Evolutionary conservation across 257 asterid genomes (phyloP), one percentile per base, ranked within the genome.

Genomic region (Scutellaria minor): DNA sequence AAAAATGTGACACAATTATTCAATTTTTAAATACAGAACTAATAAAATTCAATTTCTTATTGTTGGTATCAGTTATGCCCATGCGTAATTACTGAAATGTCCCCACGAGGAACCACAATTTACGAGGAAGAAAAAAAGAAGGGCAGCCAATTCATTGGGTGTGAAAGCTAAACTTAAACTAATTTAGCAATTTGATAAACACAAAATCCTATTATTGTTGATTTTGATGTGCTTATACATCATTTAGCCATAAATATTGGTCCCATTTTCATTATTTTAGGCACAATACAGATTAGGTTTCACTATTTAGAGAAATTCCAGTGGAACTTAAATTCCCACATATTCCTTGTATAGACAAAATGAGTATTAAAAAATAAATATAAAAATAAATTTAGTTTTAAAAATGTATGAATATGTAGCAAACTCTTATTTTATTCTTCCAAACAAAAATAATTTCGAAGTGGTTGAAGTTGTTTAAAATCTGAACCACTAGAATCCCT

Each of bases 171-270:
- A 0, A 56, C 4, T 20, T 54, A 35, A 54, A 20, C 39, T 41
- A 7, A 42, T 20, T 55, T 44, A 54, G 75, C 46, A 70, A 70
- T 42, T 20, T 56, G 14, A 44, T 70, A 22, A 58, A 31, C 31
- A 56, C 46, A 39, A 56, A 42, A 55, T 18, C 73, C 63, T 48
- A 70, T 37, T 15, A 31, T 48, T 15, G 47, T 59, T 58, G 47
- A 45, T 39, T 57, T 70, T 47, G 48, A 37, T 46, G 67, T 59
- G 27, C 22, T 47, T 37, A 48, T 47, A 24, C 50, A 45, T 42
- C 57, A 47, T 41, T 27, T 35, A 12, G 7, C 51, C 45, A 71
- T 71, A 45, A 58, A 57, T 35, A 62, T 71, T 18, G 76, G 48
- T 52, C 68, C 68, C 68, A 50, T 51, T 60, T 14, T 20, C 62